phyloP scores from a whole-genome alignment of 2,329 filamentous ascomycete genomes.

The Fusarium sp. region DNA sequence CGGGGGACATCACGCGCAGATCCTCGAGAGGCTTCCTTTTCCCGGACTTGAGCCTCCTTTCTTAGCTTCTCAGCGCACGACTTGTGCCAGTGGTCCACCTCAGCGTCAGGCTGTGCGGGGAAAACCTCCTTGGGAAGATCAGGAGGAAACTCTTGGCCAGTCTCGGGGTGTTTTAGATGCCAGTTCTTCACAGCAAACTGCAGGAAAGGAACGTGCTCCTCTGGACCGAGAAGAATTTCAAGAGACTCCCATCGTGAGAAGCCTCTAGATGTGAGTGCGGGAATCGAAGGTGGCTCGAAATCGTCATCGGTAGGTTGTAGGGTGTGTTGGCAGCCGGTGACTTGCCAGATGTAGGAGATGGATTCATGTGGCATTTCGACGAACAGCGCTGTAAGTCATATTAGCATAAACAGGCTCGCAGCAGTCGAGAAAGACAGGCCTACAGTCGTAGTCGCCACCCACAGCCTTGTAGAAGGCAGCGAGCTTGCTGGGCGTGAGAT shows the following conservation, averaged over 20 bases:
- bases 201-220: slow-evolving; percentile 86
- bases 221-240: slow-evolving; percentile 86
- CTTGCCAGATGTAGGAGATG: slow-evolving; percentile 92
- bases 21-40: slow-evolving; percentile 43
- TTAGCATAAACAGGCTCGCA: slow-evolving; percentile 8
- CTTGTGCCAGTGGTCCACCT: slow-evolving; percentile 90
- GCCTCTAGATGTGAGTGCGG: slow-evolving; percentile 83
- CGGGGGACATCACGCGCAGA: slow-evolving; percentile 10
- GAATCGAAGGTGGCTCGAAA: slow-evolving; percentile 80
- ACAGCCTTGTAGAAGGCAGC: slow-evolving; percentile 81
- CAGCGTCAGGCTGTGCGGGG: slow-evolving; percentile 76
- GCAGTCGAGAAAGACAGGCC: slow-evolving; percentile 30
- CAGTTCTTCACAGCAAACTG: slow-evolving; percentile 84
- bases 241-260: slow-evolving; percentile 96
- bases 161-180: slow-evolving; percentile 78
- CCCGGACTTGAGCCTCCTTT: slow-evolving; percentile 62
- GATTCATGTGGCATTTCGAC: slow-evolving; percentile 77
- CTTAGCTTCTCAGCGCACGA: slow-evolving; percentile 77
- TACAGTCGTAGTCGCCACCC: slow-evolving; percentile 79
- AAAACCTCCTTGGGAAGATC: slow-evolving; percentile 72
- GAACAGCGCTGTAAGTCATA: slow-evolving; percentile 71
- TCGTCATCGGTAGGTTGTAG: slow-evolving; percentile 80
- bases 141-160: slow-evolving; percentile 73
- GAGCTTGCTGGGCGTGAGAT: slow-evolving; percentile 74
- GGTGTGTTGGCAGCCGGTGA: slow-evolving; percentile 88